These are phyloP conservation scores for Leucosporidium creatinivorum DNA, from an alignment of 768 basidiomycete genomes.

Conservation along the genomic window DNA sequence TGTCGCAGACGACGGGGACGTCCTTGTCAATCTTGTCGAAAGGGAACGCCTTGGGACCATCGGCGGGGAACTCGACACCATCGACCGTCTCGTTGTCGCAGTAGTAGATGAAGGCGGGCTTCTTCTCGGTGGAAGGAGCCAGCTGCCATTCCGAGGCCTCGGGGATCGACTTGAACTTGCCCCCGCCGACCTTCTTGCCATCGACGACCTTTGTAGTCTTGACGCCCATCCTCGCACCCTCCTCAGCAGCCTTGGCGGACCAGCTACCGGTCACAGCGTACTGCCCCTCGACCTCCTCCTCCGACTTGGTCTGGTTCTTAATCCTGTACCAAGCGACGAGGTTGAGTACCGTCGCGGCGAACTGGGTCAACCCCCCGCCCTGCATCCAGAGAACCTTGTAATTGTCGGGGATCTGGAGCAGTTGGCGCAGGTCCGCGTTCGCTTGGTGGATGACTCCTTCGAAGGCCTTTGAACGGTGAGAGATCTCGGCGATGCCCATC, in stretches of 20 bases:
- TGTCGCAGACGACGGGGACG: conserved; percentile 80
- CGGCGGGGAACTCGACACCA: conserved; percentile 71
- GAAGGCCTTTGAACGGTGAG: conserved; percentile 90
- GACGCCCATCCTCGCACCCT: conserved; percentile 63
- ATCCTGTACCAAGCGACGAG: conserved; percentile 78
- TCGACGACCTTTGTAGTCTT: conserved; percentile 66
- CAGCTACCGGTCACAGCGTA: conserved; percentile 90
- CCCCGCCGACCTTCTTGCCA: conserved; percentile 53
- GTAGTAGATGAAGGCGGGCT: conserved; percentile 88
- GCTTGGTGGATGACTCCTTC: conserved; percentile 57
- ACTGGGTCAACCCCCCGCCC: conserved; percentile 87
- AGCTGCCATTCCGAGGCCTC: conserved; percentile 64
- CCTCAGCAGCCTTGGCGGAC: conserved; percentile 77
- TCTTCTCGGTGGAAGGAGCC: conserved; percentile 45
- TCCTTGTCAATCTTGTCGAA: conserved; percentile 47
- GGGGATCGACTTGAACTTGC: conserved; percentile 52
- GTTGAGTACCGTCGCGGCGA: conserved; percentile 86
- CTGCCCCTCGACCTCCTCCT: conserved; percentile 62
- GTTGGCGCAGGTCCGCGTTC: conserved; percentile 60
- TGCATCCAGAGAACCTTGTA: conserved; percentile 88
- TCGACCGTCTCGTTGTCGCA: conserved; percentile 99
- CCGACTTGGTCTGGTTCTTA: conserved; percentile 53
- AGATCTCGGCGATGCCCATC: conserved; percentile 92
- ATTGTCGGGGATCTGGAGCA: conserved; percentile 71
- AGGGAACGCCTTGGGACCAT: conserved; percentile 60